Evolutionary conservation across 805 yeast genomes (phyloP).

Genomic region (Candida patagonica): DNA sequence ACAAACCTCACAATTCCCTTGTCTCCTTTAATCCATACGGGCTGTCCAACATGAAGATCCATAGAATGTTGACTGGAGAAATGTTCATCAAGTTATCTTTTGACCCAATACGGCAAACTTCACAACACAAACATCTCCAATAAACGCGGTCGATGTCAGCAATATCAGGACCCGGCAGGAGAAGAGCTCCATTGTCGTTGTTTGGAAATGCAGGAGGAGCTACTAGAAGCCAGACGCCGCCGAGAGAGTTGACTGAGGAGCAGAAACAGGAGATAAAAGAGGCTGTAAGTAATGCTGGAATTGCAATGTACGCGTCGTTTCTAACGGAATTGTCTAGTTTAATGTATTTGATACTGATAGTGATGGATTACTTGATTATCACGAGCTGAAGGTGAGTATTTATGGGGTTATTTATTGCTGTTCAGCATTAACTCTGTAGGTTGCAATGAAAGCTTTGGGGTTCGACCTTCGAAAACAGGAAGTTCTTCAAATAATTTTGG

Average conservation of each 20-base stretch:
- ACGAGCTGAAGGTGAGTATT: constrained; percentile 56
- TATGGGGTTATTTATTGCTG: background rate
- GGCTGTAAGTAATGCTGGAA: constrained; percentile 45
- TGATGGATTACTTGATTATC: constrained; percentile 85
- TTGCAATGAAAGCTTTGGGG: constrained; percentile 90
- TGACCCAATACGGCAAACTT: background rate
- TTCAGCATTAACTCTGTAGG: constrained; percentile 28
- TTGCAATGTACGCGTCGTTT: background rate
- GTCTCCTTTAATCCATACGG: constrained; percentile 25
- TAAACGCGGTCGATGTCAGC: background rate
- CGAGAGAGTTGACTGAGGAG: constrained; percentile 61
- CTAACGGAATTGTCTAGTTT: constrained; percentile 32
- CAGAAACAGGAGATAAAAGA: constrained; percentile 87
- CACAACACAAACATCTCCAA: background rate
- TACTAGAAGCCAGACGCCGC: constrained; percentile 4
- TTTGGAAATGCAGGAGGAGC: background rate
- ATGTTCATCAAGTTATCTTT: too few species aligned
- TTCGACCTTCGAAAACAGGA: constrained; percentile 77
- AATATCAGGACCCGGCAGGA: constrained; percentile 1
- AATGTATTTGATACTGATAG: constrained; percentile 84
- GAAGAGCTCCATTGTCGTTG: constrained; percentile 2
- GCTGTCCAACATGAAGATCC: constrained; percentile 12
- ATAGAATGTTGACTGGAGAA: too few species aligned
- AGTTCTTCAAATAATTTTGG: constrained; percentile 69
- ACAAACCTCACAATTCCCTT: constrained; percentile 43